phyloP scores from a whole-genome alignment of 2,329 filamentous ascomycete species.

The Sarocladiaceae sp. region DNA sequence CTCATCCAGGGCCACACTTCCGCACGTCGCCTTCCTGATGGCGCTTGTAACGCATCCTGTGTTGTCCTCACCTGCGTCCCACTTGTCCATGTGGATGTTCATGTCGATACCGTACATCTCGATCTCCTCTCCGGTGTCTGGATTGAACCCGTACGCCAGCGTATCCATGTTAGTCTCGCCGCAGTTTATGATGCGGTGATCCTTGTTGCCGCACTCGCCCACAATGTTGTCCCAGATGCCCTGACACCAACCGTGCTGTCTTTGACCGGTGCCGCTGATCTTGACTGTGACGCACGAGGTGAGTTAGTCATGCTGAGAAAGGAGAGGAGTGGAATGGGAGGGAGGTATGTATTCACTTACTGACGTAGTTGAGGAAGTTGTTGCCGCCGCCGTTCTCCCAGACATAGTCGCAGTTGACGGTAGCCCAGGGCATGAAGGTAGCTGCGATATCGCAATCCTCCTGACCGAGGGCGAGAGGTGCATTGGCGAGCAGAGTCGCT shows the following conservation, averaged over 20 bases:
- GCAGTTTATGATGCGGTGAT: background rate
- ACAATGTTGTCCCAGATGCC: background rate
- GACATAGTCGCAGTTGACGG: background rate
- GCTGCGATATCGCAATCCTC: background rate
- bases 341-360: background rate
- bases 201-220: background rate
- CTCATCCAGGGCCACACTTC: background rate
- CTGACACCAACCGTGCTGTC: background rate
- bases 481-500: background rate
- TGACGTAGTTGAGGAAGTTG: background rate
- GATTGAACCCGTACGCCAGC: background rate
- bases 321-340: background rate
- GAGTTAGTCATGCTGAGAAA: background rate
- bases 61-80: background rate
- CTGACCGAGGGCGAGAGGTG: background rate
- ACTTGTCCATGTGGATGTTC: constrained; percentile 4
- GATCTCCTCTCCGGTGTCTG: background rate
- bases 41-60: background rate
- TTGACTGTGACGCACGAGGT: background rate
- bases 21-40: background rate
- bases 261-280: background rate
- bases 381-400: background rate
- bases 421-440: background rate
- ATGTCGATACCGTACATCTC: background rate
- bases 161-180: background rate